phyloP scores from a whole-genome alignment of 768 basidiomycete genomes.

The Agrocybe praecox region DNA sequence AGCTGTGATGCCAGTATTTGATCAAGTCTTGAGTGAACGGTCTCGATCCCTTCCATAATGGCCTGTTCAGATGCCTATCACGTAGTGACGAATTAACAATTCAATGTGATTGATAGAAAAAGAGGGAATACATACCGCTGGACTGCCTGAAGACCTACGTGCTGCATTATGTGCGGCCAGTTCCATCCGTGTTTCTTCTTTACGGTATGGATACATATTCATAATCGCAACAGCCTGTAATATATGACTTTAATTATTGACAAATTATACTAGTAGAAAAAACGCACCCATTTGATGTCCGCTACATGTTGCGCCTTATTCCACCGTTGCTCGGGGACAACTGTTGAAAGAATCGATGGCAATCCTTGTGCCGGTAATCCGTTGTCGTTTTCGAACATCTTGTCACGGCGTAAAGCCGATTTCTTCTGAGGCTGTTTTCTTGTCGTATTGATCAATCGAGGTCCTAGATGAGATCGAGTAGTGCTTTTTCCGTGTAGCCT shows the following conservation, averaged over 20 bases:
- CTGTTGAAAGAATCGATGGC: not conserved
- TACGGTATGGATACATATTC: slow-evolving; percentile 1
- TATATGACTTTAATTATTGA: no score
- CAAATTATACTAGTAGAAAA: not conserved
- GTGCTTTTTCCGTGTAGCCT: not conserved
- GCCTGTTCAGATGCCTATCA: no score
- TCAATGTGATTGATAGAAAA: no score
- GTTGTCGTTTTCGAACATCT: not conserved
- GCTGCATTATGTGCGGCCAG: not conserved
- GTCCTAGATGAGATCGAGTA: not conserved
- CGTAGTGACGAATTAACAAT: no score
- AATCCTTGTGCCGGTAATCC: not conserved
- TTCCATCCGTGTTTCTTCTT: not conserved
- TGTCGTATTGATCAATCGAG: not conserved
- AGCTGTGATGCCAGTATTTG: no score
- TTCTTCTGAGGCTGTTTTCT: not conserved
- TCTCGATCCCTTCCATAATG: no score
- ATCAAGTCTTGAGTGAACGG: no score
- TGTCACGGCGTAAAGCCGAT: not conserved
- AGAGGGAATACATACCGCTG: not conserved
- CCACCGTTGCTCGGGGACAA: not conserved
- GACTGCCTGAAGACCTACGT: not conserved
- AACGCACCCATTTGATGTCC: not conserved
- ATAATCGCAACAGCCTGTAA: not conserved
- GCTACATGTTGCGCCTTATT: not conserved